phyloP scores from a whole-genome alignment of 1,139 yeast species.

The Meyerozyma guilliermondii region DNA sequence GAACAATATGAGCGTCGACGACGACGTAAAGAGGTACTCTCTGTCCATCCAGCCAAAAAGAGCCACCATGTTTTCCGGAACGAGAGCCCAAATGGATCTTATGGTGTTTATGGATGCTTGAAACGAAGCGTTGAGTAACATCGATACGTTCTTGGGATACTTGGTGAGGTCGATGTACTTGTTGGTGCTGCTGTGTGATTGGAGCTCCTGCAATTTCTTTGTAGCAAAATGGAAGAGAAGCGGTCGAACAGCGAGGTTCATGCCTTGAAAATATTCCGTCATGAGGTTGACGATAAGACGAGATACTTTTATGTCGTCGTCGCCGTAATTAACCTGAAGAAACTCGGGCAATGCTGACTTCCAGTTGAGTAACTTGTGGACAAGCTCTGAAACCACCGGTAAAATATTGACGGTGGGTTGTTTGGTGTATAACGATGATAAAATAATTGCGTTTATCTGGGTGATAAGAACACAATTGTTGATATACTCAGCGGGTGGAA shows the following conservation, averaged over 20 bases:
- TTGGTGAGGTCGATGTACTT: slow-evolving; percentile 63
- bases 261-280: slow-evolving; percentile 84
- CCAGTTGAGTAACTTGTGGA: slow-evolving; percentile 69
- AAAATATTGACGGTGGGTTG: slow-evolving; percentile 71
- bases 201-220: slow-evolving; percentile 54
- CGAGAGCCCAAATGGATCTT: slow-evolving; percentile 65
- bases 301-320: slow-evolving; percentile 51
- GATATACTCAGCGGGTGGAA: slow-evolving; percentile 77
- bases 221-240: slow-evolving; percentile 75
- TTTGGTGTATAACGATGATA: slow-evolving; percentile 68
- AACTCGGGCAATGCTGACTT: slow-evolving; percentile 59
- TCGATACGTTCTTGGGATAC: slow-evolving; percentile 63
- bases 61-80: slow-evolving; percentile 76
- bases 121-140: slow-evolving; percentile 71
- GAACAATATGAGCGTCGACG: slow-evolving; percentile 70
- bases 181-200: slow-evolving; percentile 35
- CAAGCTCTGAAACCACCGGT: slow-evolving; percentile 69
- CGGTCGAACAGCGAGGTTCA: slow-evolving; percentile 79
- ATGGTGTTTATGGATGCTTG: slow-evolving; percentile 82
- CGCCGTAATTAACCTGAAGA: slow-evolving; percentile 59
- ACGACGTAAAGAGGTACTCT: slow-evolving; percentile 76
- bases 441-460: slow-evolving; percentile 70
- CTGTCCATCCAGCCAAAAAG: slow-evolving; percentile 87
- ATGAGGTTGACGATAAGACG: slow-evolving; percentile 71
- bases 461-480: slow-evolving; percentile 78